Base-by-base conservation (phyloP, 495 filamentous ascomycete genomes). In the Trichoderma asperelloides region DNA sequence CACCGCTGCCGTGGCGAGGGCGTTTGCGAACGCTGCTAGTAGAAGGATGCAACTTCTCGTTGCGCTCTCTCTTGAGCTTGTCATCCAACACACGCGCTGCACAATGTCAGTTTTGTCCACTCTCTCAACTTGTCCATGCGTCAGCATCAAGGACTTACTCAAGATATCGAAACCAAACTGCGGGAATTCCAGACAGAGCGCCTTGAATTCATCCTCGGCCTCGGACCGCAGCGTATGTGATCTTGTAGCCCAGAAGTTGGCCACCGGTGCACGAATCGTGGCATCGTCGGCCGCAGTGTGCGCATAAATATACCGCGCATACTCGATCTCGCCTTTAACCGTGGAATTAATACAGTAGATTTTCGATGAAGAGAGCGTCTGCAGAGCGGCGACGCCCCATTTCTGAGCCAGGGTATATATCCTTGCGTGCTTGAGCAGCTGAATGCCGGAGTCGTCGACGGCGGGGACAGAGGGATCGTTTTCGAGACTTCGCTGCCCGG, bases 161-260 rank as follows among this genome's bases (percentile, higher is more conserved):
- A 97, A 82, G n/a, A 98, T 90, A 77, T 98, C 94, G 77, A 90
- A 96, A 41, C 87, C 87, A 69, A 98, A 97, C 71, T 94, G 88
- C 18, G 93, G 94, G 70, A 89, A 93, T 75, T 96, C 91, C 65
- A 96, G 78, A 78, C 94, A 96, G 76, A 97, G 85, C 64, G 79
- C 74, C 71, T 86, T 83, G 80, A 96, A 96, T 72, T 90, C 88
- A 0, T 88, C 85, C 74, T 93, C 90, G 41, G 92, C 90, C 74
- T 95, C 90, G 72, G 92, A 84, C 27, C 93, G 87, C 66, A 96
- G 79, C 30, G 90, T 84, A 79, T 95, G 91, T 68, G 86, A 88
- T 66, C 90, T 82, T 62, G 86, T 85, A 2, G 92, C 92, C 93
- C 93, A 97, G 79, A 95, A 96, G 62, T 86, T 87, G n/a, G 91